Evolutionary conservation across 1,284 basidiomycete species (phyloP).

Genomic region (Xanthoconium separans): DNA sequence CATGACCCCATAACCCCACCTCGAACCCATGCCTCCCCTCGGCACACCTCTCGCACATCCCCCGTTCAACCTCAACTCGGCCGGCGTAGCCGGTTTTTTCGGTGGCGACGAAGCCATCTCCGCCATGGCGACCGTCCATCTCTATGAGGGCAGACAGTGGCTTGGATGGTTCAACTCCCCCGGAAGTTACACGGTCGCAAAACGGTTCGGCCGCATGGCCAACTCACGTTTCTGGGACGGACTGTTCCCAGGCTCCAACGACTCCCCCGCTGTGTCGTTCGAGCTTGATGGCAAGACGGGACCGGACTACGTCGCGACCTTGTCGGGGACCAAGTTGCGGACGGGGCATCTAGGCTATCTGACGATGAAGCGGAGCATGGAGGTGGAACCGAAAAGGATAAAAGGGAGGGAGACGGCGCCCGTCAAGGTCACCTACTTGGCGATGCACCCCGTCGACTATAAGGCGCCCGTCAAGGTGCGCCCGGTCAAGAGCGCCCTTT

Average conservation of each 20-base stretch:
- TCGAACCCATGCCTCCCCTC: slow-evolving; percentile 18
- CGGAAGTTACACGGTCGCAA: slow-evolving; percentile 30
- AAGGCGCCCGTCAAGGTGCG: neutral
- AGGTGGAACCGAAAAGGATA: neutral
- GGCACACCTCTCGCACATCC: slow-evolving; percentile 6
- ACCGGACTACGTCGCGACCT: slow-evolving; percentile 21
- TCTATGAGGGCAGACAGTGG: slow-evolving; percentile 27
- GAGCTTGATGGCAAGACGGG: slow-evolving; percentile 30
- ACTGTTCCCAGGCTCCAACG: slow-evolving; percentile 29
- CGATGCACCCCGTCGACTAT: slow-evolving; percentile 11
- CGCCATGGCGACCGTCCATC: slow-evolving; percentile 30
- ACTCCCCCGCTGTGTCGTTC: slow-evolving; percentile 21
- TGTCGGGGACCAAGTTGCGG: neutral
- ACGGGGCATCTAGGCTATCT: neutral
- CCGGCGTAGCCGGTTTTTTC: slow-evolving; percentile 29
- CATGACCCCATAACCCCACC: neutral
- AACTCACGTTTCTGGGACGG: slow-evolving; percentile 30
- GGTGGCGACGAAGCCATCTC: slow-evolving; percentile 34
- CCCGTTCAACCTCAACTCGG: slow-evolving; percentile 23
- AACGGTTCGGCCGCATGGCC: slow-evolving; percentile 29
- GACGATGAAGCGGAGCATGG: neutral
- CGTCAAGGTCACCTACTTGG: slow-evolving; percentile 19
- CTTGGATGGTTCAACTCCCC: slow-evolving; percentile 37
- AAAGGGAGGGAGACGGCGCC: neutral
- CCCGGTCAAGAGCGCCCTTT: slow-evolving; percentile 11